phyloP scores from a whole-genome alignment of 306 rosid genomes.

The Begonia loranthoides region DNA sequence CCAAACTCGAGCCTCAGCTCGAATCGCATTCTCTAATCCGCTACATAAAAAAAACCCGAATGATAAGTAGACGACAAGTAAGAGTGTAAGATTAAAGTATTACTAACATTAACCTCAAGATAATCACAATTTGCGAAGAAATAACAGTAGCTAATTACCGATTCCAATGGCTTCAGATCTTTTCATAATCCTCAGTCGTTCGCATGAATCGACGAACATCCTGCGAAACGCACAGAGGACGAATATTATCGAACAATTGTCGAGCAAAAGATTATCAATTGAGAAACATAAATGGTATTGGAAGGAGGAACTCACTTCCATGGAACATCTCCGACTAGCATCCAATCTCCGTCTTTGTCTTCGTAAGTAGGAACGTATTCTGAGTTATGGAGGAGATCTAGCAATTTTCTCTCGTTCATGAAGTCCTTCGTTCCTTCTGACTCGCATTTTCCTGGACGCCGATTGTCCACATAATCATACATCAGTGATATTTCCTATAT shows the following conservation, averaged over 20 bases:
- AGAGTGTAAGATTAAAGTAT: too few species aligned
- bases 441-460: conserved; percentile 35
- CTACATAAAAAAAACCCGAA: too few species aligned
- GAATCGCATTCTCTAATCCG: too few species aligned
- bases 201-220: conserved; percentile 8
- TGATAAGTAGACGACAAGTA: too few species aligned
- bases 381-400: conserved; percentile 59
- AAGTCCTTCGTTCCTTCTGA: conserved; percentile 68
- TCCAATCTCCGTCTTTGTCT: conserved; percentile 91
- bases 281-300: not conserved
- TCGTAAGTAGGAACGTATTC: conserved; percentile 67
- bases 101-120: too few species aligned
- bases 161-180: conserved; percentile 85
- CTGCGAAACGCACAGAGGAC: not conserved
- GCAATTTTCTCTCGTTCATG: conserved; percentile 63
- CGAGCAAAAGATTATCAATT: not conserved
- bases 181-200: conserved; percentile 32
- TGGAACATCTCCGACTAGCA: conserved; percentile 93
- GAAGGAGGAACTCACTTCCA: conserved; percentile 54
- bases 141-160: too few species aligned
- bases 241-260: not conserved
- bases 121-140: too few species aligned
- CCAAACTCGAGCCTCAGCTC: too few species aligned
- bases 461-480: conserved; percentile 1
- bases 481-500: too few species aligned